Base-by-base conservation (phyloP, 73 alveolate genomes). In the Effrenium voratum region DNA sequence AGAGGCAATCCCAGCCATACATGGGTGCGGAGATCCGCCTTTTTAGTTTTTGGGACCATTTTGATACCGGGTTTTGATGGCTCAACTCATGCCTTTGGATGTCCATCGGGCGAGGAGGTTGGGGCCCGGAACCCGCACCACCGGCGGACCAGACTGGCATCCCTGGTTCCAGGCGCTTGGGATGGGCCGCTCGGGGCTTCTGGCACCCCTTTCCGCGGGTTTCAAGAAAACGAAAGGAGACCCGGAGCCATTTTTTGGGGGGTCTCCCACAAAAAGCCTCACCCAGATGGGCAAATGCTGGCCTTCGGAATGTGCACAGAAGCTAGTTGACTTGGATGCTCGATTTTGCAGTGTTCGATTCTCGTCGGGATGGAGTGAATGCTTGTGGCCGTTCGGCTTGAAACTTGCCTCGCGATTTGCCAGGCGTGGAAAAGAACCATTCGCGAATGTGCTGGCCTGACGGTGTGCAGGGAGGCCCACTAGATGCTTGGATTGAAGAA, bases 81-180 rank as follows among this genome's bases (percentile, higher is more conserved):
- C n/a, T n/a, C n/a, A n/a, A n/a, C n/a, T n/a, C 32, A 55, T 19
- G 68, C 68, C 15, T 19, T n/a, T n/a, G n/a, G n/a, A n/a, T n/a
- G n/a, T n/a, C n/a, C n/a, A n/a, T n/a, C n/a, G n/a, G n/a, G n/a
- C n/a, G n/a, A n/a, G n/a, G n/a, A n/a, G n/a, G n/a, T n/a, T n/a
- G n/a, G n/a, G n/a, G n/a, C n/a, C n/a, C n/a, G n/a, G n/a, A n/a
- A n/a, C n/a, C n/a, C n/a, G n/a, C n/a, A n/a, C n/a, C n/a, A n/a
- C n/a, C n/a, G n/a, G n/a, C n/a, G 68, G 97, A 90, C 86, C 5
- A 50, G 97, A 12, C 68, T 90, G 87, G 97, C 97, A 45, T 90
- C 97, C 43, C 75, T 90, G 34, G 52, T 70, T 50, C 97, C 97
- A 90, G 97, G 97, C 73, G 15, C n/a, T n/a, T n/a, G n/a, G n/a